These are phyloP conservation scores for Mycena amicta DNA, from an alignment of 768 basidiomycete genomes.

Conservation along the genomic window DNA sequence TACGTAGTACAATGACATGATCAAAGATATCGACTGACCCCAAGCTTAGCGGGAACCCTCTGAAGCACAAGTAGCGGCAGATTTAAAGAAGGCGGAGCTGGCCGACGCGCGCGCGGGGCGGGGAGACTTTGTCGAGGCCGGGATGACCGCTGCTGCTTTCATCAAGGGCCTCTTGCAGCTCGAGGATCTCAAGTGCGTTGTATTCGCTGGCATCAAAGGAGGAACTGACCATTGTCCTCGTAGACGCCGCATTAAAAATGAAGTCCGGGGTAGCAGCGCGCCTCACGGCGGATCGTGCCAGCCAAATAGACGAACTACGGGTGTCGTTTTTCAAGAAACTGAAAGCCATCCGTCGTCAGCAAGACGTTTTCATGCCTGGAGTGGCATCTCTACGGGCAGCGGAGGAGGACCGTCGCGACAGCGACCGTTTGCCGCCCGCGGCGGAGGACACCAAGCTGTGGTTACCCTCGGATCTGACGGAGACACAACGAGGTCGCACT, in stretches of 20 bases:
- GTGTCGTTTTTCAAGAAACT: too few relatives aligned
- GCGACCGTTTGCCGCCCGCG: not conserved
- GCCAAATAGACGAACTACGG: slow-evolving; percentile 10
- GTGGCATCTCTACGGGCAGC: too few relatives aligned
- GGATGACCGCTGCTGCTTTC: not conserved
- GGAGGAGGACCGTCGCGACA: slow-evolving; percentile 8
- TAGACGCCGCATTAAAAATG: not conserved
- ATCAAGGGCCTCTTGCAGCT: not conserved
- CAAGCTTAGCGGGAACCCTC: not conserved
- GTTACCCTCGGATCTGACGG: slow-evolving; percentile 10
- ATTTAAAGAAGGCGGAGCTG: too few relatives aligned
- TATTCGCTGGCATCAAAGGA: not conserved
- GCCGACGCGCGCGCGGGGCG: not conserved
- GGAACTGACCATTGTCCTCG: not conserved
- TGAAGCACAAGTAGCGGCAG: too few relatives aligned
- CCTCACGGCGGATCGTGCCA: not conserved
- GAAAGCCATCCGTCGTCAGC: too few relatives aligned
- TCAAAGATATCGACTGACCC: too few relatives aligned
- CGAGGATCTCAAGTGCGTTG: too few relatives aligned
- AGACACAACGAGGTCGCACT: not conserved
- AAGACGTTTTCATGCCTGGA: too few relatives aligned
- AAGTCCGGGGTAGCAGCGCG: not conserved
- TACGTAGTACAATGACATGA: not conserved
- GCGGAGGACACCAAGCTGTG: slow-evolving; percentile 13
- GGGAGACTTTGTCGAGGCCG: not conserved